Evolutionary conservation across 1,139 yeast species (phyloP).

Genomic region (Scheffersomyces titani): DNA sequence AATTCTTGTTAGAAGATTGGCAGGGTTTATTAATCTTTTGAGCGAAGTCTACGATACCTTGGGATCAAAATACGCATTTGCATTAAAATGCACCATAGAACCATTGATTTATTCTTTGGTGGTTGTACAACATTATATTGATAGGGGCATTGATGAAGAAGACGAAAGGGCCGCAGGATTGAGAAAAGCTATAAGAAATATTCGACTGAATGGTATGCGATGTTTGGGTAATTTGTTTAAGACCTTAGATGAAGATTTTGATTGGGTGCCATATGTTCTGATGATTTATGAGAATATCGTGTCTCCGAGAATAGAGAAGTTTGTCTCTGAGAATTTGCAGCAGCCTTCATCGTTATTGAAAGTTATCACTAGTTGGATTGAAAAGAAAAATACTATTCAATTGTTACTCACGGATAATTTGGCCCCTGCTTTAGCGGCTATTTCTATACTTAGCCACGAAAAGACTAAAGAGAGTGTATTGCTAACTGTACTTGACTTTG

Average conservation of each 20-base stretch:
- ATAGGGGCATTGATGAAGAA: slow-evolving; percentile 14
- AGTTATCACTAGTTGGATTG: slow-evolving; percentile 67
- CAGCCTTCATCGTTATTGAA: slow-evolving; percentile 78
- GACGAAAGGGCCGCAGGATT: slow-evolving; percentile 25
- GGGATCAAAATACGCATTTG: slow-evolving; percentile 57
- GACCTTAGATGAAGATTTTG: slow-evolving; percentile 43
- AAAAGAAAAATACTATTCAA: slow-evolving; percentile 45
- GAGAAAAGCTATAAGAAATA: slow-evolving; percentile 50
- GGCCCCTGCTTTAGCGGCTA: slow-evolving; percentile 56
- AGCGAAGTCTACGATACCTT: slow-evolving; percentile 62
- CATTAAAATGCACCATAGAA: slow-evolving; percentile 53
- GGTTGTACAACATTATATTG: slow-evolving; percentile 52
- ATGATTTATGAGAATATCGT: slow-evolving; percentile 56
- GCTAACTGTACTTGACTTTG: slow-evolving; percentile 56
- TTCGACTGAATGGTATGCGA: slow-evolving; percentile 64
- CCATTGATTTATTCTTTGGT: slow-evolving; percentile 63
- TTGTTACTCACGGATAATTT: slow-evolving; percentile 60
- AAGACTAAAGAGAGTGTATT: slow-evolving; percentile 72
- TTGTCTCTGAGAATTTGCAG: slow-evolving; percentile 77
- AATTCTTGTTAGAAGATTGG: slow-evolving; percentile 51
- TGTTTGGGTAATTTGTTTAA: slow-evolving; percentile 55
- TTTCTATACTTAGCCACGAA: slow-evolving; percentile 53
- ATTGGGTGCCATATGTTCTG: slow-evolving; percentile 60
- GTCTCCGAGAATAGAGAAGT: slow-evolving; percentile 64
- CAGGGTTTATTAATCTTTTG: slow-evolving; percentile 73